These are phyloP conservation scores for Backusella mclennaniae DNA, from an alignment of 192 early-diverging fungal genomes.

Conservation along the genomic window DNA sequence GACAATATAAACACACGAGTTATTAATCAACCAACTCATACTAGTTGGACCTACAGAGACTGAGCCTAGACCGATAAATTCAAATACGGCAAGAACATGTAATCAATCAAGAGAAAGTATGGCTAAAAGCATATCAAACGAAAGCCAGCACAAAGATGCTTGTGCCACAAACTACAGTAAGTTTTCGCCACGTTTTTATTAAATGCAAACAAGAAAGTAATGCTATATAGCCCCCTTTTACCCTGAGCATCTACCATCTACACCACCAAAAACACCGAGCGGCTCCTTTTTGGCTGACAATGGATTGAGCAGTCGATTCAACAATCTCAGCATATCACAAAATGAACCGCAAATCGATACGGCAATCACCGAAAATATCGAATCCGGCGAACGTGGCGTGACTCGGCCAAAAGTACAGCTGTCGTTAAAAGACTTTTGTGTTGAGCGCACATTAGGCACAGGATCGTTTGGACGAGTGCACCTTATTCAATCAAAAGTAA, in stretches of 20 bases:
- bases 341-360: not conserved
- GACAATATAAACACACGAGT: not conserved
- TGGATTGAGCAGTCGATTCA: not conserved
- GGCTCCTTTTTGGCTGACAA: not conserved
- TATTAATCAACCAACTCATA: not conserved
- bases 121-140: not conserved
- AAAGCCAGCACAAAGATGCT: not conserved
- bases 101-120: not conserved
- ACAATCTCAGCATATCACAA: not conserved
- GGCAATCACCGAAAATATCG: not conserved
- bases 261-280: constrained; percentile 4
- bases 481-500: constrained; percentile 70
- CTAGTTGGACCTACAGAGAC: constrained; percentile 3
- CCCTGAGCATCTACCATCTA: constrained; percentile 1
- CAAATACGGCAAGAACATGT: not conserved
- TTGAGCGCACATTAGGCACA: constrained; percentile 63
- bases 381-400: not conserved
- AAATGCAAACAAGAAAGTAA: not conserved
- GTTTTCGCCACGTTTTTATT: not conserved
- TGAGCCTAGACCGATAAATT: not conserved
- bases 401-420: not conserved
- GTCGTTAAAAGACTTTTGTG: constrained; percentile 5
- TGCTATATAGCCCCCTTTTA: constrained; percentile 1
- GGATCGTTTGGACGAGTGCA: constrained; percentile 97
- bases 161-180: not conserved